Evolutionary conservation across 31 red algal species (phyloP), one percentile per base, ranked within the genome.

Genomic region (Asparagopsis taxiformis): DNA sequence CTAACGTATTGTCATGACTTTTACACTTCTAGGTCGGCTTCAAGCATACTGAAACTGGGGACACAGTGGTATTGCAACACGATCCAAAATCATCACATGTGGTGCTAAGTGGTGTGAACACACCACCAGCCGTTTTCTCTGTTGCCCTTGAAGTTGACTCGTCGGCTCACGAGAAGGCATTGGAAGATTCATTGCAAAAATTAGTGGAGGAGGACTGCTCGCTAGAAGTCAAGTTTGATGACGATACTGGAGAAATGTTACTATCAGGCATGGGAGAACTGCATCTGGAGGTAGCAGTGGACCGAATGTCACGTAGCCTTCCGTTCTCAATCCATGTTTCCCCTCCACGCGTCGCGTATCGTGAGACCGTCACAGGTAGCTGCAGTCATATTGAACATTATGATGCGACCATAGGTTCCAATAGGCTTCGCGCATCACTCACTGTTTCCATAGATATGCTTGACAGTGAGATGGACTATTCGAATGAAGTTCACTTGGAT

Each of bases 241-340:
- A 79, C 20, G 77, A 90, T 22, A 92, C 75, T 20, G 97, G 92
- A 22, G 85, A 95, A 51, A 76, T 71, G 0, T 29, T 99, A 0
- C 65, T 99, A 2, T 76, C 77, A 2, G 97, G 97, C 44, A 92
- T 95, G 80, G 97, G 97, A 15, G 91, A 99, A 69, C 84, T 99
- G 0, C 97, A 99, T 78, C 66, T 99, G 9, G 91, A 99, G 44
- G 71, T 99, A 11, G 77, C 79, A 0, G 49, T 79, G 22, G 82
- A 81, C 9, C 76, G 88, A 43, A 75, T 99, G 54, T 55, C 39
- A 50, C 68, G 72, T 24, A 52, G 46, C 19, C 51, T 83, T 3
- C 31, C 48, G 3, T 76, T 78, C 62, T 67, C 70, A 17, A 58
- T 85, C 23, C 62, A 73, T 10, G 60, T 84, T 6, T 75, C 75